Base-by-base conservation (phyloP, 306 rosid genomes). In the Citrullus mucosospermus region DNA sequence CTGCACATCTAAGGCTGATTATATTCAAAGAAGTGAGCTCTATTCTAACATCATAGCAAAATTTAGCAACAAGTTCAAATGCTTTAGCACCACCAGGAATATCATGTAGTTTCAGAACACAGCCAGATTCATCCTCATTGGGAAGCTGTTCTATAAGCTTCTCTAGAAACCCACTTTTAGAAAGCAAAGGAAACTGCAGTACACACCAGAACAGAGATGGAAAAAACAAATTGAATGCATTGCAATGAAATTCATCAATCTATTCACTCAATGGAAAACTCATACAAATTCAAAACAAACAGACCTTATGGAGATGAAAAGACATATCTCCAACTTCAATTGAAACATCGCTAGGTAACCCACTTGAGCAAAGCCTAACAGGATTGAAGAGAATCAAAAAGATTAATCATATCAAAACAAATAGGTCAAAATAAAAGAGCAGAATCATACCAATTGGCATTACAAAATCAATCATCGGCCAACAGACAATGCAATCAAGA, bases 121-220 rank as follows among this genome's bases (percentile, higher is more conserved):
- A 84, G 22, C 30, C 69, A 25, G 91, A 68, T 78, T 80, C 93
- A 56, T 87, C 98, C 77, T 88, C 91, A 0, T 10, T 57, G 59
- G 87, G 75, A 15, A 56, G 50, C 82, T 85, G 90, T 38, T 87
- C 93, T 34, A 90, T 82, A 54, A 88, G 89, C 85, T 82, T 87
- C 81, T 93, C 92, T 18, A 93, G 78, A 30, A 87, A 85, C 77
- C 97, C 93, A 83, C 98, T 91, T 88, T 90, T 93, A 22, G 97
- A 93, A 39, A 93, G 92, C 87, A 93, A 85, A 30, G 96, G 98
- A 75, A 93, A 93, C 98, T 93, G 85, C 84, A 85, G 62, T 69
- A 84, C 62, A 66, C 63, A 30, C 72, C 59, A 50, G 43, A 43
- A 65, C 48, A 68, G 48, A 32, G 75, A 43, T 66, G 60, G 22